These are phyloP conservation scores for Candida cerambycidarum DNA, from an alignment of 805 yeast species.

Conservation along the genomic window DNA sequence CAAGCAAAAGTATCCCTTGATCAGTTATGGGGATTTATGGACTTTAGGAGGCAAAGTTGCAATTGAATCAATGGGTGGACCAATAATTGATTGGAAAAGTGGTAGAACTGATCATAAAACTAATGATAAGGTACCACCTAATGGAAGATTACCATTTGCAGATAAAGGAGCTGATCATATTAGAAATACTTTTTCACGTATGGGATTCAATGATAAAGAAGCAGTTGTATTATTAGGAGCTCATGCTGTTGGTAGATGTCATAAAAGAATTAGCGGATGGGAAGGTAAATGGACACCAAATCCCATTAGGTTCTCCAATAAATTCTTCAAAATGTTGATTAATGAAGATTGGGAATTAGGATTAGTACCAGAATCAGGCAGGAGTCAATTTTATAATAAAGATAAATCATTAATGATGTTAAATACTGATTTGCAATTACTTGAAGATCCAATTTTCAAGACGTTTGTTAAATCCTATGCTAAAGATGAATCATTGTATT, in stretches of 20 bases:
- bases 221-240: conserved; percentile 74
- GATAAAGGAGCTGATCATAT: conserved; percentile 45
- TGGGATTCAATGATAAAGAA: conserved; percentile 69
- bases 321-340: conserved; percentile 48
- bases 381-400: conserved; percentile 55
- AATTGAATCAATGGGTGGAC: conserved; percentile 65
- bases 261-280: conserved; percentile 67
- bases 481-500: conserved; percentile 59
- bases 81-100: conserved; percentile 56
- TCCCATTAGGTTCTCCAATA: conserved; percentile 72
- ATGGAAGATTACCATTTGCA: conserved; percentile 54
- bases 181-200: conserved; percentile 43
- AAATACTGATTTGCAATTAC: conserved; percentile 72
- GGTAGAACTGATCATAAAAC: conserved; percentile 44
- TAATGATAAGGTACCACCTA: conserved; percentile 38
- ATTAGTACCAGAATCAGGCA: conserved; percentile 52
- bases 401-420: conserved; percentile 79
- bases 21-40: conserved; percentile 68
- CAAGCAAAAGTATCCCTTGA: conserved; percentile 55
- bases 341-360: conserved; percentile 52
- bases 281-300: conserved; percentile 91
- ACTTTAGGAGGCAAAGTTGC: conserved; percentile 70
- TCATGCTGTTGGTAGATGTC: conserved; percentile 77
- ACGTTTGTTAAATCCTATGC: conserved; percentile 69
- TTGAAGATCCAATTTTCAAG: conserved; percentile 59